Percentiles rank a stretch among this genome's conserved stretches.
Conservation (phyloP, 768 basidiomycete genomes). For the Mycena vulgaris region DNA sequence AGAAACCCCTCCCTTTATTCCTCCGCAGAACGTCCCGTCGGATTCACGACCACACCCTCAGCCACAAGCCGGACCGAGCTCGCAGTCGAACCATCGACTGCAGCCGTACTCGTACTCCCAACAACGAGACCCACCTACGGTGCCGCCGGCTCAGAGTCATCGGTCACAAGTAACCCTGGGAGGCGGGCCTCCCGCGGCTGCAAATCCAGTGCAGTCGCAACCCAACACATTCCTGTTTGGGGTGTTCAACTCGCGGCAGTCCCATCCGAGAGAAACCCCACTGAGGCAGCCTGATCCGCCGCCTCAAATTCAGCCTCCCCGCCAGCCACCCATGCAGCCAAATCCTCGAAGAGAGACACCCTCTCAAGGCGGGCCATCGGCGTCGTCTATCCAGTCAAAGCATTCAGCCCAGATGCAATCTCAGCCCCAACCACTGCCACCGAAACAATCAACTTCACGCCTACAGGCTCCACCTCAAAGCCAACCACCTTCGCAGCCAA, state of each 20-base stretch:
- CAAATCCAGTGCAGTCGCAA: background rate
- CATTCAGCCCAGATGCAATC: no score
- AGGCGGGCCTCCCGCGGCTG: background rate
- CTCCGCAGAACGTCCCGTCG: background rate
- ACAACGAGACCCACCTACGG: background rate
- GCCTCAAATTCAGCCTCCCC: background rate
- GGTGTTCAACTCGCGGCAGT: background rate
- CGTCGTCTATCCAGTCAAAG: background rate
- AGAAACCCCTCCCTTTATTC: background rate
- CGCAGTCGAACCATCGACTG: background rate
- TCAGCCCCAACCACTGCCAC: no score
- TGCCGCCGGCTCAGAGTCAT: background rate
- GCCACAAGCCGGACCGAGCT: background rate
- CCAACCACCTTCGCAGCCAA: no score
- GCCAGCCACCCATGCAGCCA: background rate
- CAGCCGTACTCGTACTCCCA: constrained; percentile 7
- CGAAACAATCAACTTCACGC: no score
- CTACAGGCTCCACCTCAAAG: no score
- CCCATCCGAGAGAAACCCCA: background rate
- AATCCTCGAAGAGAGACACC: background rate
- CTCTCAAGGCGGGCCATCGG: background rate
- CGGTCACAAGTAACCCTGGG: background rate
- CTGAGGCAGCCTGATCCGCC: background rate
- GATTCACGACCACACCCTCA: background rate
- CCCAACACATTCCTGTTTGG: background rate